Conservation (phyloP, 2,329 filamentous ascomycete species). For the Volutella citrinella region DNA sequence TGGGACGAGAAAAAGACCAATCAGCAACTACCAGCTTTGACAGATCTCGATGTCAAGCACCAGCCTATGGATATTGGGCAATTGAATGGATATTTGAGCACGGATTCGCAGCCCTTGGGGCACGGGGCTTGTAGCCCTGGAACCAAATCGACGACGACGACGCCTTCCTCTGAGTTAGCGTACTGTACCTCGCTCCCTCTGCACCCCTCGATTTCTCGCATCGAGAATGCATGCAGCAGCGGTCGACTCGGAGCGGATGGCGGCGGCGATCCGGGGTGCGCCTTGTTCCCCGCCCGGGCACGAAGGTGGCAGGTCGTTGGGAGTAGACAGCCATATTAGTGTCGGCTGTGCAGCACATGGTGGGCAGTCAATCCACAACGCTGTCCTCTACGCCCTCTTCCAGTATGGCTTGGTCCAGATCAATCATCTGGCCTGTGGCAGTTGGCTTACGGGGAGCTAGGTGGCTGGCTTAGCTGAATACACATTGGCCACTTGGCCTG, state of each 20-base stretch:
- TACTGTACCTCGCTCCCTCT: conserved; percentile 6
- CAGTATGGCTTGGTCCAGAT: conserved; percentile 14
- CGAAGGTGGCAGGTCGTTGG: no score
- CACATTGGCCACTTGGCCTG: conserved; percentile 12
- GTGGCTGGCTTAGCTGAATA: conserved; percentile 13
- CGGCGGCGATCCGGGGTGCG: conserved; percentile 23
- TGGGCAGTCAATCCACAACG: conserved; percentile 11
- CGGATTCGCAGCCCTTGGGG: no score
- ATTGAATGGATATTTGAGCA: no score
- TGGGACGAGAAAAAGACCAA: no score
- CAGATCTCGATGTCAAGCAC: no score
- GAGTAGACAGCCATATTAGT: conserved; percentile 10
- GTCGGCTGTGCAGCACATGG: conserved; percentile 11
- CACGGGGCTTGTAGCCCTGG: no score
- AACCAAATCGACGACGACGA: no score
- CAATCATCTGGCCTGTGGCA: conserved; percentile 20
- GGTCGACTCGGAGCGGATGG: no score
- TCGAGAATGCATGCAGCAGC: conserved; percentile 19
- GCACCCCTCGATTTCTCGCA: conserved; percentile 21
- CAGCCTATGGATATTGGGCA: no score
- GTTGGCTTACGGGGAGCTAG: conserved; percentile 18
- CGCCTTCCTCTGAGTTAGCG: no score
- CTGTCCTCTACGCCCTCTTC: conserved; percentile 14
- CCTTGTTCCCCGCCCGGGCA: conserved; percentile 15
- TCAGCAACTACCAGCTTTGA: no score